A percentile compares a stretch with the other conserved stretches of the same genome.
Conservation (phyloP, 148 eudicot species). For the Spergularia marina region DNA sequence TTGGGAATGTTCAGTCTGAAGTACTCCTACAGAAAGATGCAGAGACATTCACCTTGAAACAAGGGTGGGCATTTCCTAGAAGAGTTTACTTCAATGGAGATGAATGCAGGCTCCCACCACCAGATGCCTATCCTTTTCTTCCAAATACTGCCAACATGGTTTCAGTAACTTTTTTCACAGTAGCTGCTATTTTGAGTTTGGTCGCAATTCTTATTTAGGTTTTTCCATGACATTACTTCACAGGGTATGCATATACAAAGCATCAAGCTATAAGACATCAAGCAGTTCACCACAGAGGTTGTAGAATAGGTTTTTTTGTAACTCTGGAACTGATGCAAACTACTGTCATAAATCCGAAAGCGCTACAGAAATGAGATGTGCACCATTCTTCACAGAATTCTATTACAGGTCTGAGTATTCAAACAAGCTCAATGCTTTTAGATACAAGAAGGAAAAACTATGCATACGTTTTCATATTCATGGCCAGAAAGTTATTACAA, state of each 20-base stretch:
- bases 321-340: background rate
- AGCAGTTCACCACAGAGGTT: conserved; percentile 11
- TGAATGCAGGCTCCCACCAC: conserved; percentile 79
- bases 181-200: conserved; percentile 23
- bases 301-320: background rate
- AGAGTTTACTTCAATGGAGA: conserved; percentile 83
- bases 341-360: conserved; percentile 14
- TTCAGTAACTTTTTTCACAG: conserved; percentile 18
- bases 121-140: conserved; percentile 66
- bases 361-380: conserved; percentile 1
- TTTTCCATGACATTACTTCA: background rate
- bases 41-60: conserved; percentile 60
- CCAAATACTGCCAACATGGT: conserved; percentile 45
- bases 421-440: conserved; percentile 6
- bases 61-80: conserved; percentile 87
- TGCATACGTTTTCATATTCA: conserved; percentile 17
- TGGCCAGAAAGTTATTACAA: conserved; percentile 19
- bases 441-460: conserved; percentile 18
- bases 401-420: background rate
- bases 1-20: conserved; percentile 74
- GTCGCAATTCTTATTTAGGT: conserved; percentile 28
- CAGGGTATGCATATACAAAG: background rate
- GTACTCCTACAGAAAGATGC: conserved; percentile 55
- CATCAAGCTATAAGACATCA: conserved; percentile 1
- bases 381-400: background rate